Evolutionary conservation across 116 monocot species (phyloP).

Genomic region (Cymodocea nodosa): DNA sequence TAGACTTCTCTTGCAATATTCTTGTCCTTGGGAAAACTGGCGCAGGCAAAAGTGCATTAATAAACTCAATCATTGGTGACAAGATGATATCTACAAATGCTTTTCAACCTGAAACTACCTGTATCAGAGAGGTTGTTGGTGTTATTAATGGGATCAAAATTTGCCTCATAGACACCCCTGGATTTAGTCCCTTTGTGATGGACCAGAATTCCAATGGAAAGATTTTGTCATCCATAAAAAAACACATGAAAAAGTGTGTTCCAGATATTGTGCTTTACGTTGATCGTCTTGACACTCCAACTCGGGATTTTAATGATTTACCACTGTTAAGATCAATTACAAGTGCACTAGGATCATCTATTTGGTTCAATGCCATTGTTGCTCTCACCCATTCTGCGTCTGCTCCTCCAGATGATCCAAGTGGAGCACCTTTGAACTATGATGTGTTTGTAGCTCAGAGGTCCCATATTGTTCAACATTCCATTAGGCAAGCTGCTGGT

Average conservation of each 20-base stretch:
- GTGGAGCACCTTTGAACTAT: constrained; percentile 54
- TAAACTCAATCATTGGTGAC: constrained; percentile 81
- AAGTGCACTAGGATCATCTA: constrained; percentile 40
- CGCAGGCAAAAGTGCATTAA: constrained; percentile 76
- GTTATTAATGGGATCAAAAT: constrained; percentile 58
- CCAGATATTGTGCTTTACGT: constrained; percentile 85
- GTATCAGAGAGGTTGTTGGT: constrained; percentile 51
- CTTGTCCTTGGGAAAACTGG: constrained; percentile 73
- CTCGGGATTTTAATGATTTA: constrained; percentile 61
- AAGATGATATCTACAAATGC: constrained; percentile 46
- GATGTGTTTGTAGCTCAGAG: constrained; percentile 61
- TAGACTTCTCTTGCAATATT: constrained; percentile 78
- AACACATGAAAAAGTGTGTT: constrained; percentile 48
- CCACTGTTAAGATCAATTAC: constrained; percentile 59
- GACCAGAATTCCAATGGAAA: constrained; percentile 58
- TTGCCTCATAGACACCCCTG: constrained; percentile 76
- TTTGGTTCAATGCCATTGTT: constrained; percentile 72
- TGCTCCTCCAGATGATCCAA: constrained; percentile 69
- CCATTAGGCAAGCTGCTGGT: constrained; percentile 50
- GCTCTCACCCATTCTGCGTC: constrained; percentile 76
- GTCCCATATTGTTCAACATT: constrained; percentile 56
- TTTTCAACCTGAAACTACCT: constrained; percentile 37
- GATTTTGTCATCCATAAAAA: constrained; percentile 61
- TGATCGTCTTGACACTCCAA: constrained; percentile 59
- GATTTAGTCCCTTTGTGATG: constrained; percentile 52